Evolutionary conservation across 2,329 filamentous ascomycete genomes (phyloP).

Genomic region (Escovopsis sp.): DNA sequence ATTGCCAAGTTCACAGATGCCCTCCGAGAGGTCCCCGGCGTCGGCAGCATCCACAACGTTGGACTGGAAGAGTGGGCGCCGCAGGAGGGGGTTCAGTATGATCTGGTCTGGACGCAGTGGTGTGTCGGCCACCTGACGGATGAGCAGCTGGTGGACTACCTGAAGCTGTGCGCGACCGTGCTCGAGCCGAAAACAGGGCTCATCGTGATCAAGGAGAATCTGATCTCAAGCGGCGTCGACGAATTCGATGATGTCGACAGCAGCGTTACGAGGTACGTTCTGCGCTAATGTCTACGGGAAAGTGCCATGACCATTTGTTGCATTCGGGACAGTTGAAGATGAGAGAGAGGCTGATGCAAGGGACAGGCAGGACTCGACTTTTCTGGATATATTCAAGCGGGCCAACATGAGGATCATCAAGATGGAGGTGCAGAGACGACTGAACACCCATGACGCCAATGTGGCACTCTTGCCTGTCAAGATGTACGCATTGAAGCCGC

Average conservation of each 20-base stretch:
- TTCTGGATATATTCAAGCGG: slow-evolving; percentile 50
- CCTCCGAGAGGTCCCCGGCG: slow-evolving; percentile 41
- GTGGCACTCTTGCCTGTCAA: slow-evolving; percentile 52
- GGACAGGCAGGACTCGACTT: slow-evolving; percentile 47
- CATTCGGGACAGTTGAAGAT: no score
- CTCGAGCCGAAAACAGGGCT: slow-evolving; percentile 15
- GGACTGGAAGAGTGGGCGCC: slow-evolving; percentile 59
- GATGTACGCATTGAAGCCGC: slow-evolving; percentile 58
- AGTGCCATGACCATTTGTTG: no score
- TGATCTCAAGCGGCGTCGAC: slow-evolving; percentile 43
- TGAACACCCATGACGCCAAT: slow-evolving; percentile 30
- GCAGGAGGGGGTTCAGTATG: slow-evolving; percentile 39
- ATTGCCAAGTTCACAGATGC: slow-evolving; percentile 62
- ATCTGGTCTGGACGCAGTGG: slow-evolving; percentile 84
- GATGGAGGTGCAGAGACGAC: slow-evolving; percentile 56
- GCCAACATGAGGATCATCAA: slow-evolving; percentile 52
- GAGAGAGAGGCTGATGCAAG: no score
- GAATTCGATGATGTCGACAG: slow-evolving; percentile 63
- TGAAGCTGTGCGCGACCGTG: slow-evolving; percentile 41
- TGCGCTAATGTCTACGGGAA: no score
- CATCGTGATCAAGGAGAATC: slow-evolving; percentile 50
- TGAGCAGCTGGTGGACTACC: slow-evolving; percentile 49
- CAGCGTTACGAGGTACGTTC: slow-evolving; percentile 51
- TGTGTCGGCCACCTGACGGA: slow-evolving; percentile 73
- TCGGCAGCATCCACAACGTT: slow-evolving; percentile 50